These are phyloP conservation scores for Acer yangbiense DNA, from an alignment of 345 rosid species.

Conservation along the genomic window DNA sequence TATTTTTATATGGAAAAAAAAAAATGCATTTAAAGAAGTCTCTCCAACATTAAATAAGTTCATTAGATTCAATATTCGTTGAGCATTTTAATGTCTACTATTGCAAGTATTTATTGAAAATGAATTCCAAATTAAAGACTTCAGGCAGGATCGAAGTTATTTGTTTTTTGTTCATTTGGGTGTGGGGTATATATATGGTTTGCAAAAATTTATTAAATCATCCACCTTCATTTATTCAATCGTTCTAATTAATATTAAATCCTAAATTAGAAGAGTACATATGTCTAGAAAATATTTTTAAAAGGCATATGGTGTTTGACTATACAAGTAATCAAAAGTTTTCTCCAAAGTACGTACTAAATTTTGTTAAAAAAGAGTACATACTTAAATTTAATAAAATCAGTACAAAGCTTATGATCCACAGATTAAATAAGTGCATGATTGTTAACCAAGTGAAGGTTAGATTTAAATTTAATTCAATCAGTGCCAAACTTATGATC, in stretches of 20 bases:
- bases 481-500: too few species aligned
- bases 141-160: background rate
- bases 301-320: background rate
- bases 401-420: too few species aligned
- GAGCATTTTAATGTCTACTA: constrained; percentile 1
- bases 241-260: background rate
- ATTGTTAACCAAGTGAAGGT: too few species aligned
- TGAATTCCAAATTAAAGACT: constrained; percentile 5
- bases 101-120: constrained; percentile 4
- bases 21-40: constrained; percentile 35
- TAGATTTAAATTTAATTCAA: too few species aligned
- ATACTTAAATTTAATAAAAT: too few species aligned
- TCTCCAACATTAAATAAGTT: constrained; percentile 18
- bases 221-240: background rate
- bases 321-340: background rate
- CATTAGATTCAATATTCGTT: constrained; percentile 14
- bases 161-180: background rate
- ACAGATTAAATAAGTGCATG: too few species aligned
- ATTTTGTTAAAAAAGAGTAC: too few species aligned
- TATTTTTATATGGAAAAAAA: background rate
- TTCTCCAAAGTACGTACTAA: too few species aligned
- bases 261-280: background rate
- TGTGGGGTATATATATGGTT: constrained; percentile 4
- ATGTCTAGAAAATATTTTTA: background rate
- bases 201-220: background rate